These are phyloP conservation scores for Gossypium anomalum DNA, from an alignment of 345 rosid genomes.

Conservation along the genomic window DNA sequence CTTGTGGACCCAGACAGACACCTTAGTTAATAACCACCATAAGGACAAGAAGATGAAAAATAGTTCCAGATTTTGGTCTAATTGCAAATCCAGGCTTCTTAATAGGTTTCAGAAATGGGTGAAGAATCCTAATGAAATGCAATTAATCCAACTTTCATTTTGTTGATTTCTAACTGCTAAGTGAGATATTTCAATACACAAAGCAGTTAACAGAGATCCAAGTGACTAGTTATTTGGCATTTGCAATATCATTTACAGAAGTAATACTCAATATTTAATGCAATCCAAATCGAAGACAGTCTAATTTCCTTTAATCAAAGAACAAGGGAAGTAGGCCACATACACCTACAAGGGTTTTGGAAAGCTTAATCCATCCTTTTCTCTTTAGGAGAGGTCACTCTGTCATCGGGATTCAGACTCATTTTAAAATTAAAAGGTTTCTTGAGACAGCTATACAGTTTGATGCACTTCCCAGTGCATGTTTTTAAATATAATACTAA, in stretches of 20 bases:
- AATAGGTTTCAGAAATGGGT: background rate
- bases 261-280: background rate
- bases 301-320: background rate
- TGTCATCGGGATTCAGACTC: background rate
- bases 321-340: background rate
- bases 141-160: background rate
- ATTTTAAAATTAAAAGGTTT: background rate
- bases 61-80: background rate
- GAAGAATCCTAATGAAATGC: slow-evolving; percentile 4
- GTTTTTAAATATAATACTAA: background rate
- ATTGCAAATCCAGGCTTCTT: background rate
- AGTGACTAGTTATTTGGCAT: background rate
- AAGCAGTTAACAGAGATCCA: background rate
- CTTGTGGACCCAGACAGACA: background rate
- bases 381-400: background rate
- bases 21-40: background rate
- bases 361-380: background rate
- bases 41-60: background rate
- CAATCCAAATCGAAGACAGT: background rate
- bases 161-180: background rate
- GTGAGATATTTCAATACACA: background rate
- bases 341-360: background rate
- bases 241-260: slow-evolving; percentile 5
- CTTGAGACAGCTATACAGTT: background rate
- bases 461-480: background rate